A percentile compares a stretch with the other conserved stretches of the same genome.
These are phyloP conservation scores for Aureobasidium mangrovei DNA, from an alignment of 2,329 filamentous ascomycete species.

Conservation along the genomic window DNA sequence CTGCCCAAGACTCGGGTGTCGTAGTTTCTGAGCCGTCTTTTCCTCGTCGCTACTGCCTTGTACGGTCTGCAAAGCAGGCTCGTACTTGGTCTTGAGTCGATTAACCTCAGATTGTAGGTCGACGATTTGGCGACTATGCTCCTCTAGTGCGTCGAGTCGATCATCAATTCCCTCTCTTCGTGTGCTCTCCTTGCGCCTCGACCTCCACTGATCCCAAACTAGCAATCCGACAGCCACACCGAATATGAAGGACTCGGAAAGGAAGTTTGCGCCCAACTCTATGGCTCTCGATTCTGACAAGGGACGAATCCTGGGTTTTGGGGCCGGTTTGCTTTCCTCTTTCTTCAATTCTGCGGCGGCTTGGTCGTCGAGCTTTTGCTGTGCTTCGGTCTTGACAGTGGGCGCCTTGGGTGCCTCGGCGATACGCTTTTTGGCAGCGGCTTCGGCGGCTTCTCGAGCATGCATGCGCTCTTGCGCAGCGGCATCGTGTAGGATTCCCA, in stretches of 20 bases:
- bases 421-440: constrained; percentile 42
- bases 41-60: not conserved
- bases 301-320: constrained; percentile 50
- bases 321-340: constrained; percentile 34
- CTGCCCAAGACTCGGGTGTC: too few relatives aligned
- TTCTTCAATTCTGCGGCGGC: constrained; percentile 36
- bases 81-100: constrained; percentile 9
- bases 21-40: not conserved
- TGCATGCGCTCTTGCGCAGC: constrained; percentile 46
- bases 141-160: constrained; percentile 49
- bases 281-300: constrained; percentile 60
- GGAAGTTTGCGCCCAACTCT: constrained; percentile 60
- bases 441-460: constrained; percentile 46
- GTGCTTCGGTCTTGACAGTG: constrained; percentile 54
- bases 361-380: constrained; percentile 48
- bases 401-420: constrained; percentile 35
- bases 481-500: constrained; percentile 55
- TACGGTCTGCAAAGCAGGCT: not conserved
- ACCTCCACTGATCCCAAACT: constrained; percentile 53
- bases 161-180: constrained; percentile 53
- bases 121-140: not conserved
- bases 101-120: constrained; percentile 1
- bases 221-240: constrained; percentile 54
- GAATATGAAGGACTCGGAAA: constrained; percentile 59
- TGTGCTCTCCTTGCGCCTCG: constrained; percentile 51